Evolutionary conservation across 78 protist species (phyloP).

Genomic region (Mantamonas sphyraenae): DNA sequence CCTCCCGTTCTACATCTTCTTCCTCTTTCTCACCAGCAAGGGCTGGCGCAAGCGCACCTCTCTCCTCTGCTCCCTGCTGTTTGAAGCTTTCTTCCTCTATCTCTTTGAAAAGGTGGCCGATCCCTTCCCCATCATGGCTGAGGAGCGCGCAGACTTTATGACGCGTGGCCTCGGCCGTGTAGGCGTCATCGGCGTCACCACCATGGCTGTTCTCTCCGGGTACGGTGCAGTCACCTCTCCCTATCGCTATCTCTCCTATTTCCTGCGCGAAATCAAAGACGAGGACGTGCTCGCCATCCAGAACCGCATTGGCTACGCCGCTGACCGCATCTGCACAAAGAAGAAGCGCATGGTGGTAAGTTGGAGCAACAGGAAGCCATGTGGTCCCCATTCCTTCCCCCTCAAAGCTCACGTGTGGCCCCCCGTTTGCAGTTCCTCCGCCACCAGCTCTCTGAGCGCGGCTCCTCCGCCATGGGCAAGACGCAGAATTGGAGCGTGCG

Average conservation of each 20-base stretch:
- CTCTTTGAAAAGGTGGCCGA: slow-evolving; percentile 3
- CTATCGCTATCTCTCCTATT: slow-evolving; percentile 37
- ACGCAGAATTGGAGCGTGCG: not conserved
- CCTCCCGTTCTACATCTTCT: slow-evolving; percentile 10
- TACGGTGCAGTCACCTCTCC: slow-evolving; percentile 75
- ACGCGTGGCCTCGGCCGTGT: too few species aligned
- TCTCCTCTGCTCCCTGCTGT: too few species aligned
- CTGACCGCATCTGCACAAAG: slow-evolving; percentile 5
- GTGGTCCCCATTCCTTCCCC: too few species aligned
- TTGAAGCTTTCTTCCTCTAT: not conserved
- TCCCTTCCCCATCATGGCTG: slow-evolving; percentile 9
- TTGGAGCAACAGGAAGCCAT: too few species aligned
- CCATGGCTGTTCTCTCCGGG: slow-evolving; percentile 72
- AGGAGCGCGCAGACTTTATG: too few species aligned
- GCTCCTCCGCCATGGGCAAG: not conserved
- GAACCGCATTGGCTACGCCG: slow-evolving; percentile 10
- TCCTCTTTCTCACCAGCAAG: slow-evolving; percentile 11
- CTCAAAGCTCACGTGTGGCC: too few species aligned
- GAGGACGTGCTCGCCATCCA: slow-evolving; percentile 4
- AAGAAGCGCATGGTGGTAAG: not conserved
- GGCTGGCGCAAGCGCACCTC: too few species aligned
- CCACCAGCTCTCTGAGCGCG: not conserved
- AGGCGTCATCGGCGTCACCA: slow-evolving; percentile 63
- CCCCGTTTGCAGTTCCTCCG: too few species aligned
- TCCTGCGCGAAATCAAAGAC: slow-evolving; percentile 34